Conservation (phyloP, 176 grass and related monocot species). For the Rhipidocladum racemiflorum region DNA sequence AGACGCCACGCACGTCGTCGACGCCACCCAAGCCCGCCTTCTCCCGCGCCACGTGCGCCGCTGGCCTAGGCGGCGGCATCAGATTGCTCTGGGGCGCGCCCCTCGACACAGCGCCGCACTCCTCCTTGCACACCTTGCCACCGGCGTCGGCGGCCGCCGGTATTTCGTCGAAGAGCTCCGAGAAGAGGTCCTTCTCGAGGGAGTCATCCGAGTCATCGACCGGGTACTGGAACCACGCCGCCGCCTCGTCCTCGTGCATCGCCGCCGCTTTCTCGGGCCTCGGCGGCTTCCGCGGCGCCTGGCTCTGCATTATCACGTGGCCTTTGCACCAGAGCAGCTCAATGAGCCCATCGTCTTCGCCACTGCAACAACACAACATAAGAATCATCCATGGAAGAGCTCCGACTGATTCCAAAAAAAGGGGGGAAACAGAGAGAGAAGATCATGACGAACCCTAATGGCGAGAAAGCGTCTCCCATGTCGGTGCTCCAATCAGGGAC, state of each 20-base stretch:
- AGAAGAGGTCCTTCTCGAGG: constrained; percentile 56
- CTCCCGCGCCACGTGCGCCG: background rate
- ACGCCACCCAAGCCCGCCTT: background rate
- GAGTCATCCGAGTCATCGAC: constrained; percentile 36
- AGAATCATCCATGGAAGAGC: background rate
- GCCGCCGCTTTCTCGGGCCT: constrained; percentile 20
- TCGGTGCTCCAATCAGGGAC: constrained; percentile 43
- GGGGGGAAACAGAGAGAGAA: background rate
- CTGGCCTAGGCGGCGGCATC: constrained; percentile 42
- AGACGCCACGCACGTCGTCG: background rate
- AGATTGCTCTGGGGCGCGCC: background rate
- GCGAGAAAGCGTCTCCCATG: constrained; percentile 34
- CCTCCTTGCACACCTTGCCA: constrained; percentile 7
- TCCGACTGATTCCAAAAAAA: background rate
- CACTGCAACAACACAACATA: background rate
- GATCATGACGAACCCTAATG: constrained; percentile 12
- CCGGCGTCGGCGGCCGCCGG: background rate
- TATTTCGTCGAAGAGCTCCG: constrained; percentile 46
- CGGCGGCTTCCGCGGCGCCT: constrained; percentile 39
- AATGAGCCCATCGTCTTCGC: constrained; percentile 43
- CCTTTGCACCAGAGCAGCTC: constrained; percentile 68
- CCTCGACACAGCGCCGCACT: background rate
- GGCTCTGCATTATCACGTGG: constrained; percentile 65
- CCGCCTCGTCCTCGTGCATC: constrained; percentile 27
- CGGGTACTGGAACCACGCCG: constrained; percentile 56